A percentile compares a stretch with the other conserved stretches of the same genome.
phyloP scores from a whole-genome alignment of 306 rosid genomes.

The Benincasa hispida region DNA sequence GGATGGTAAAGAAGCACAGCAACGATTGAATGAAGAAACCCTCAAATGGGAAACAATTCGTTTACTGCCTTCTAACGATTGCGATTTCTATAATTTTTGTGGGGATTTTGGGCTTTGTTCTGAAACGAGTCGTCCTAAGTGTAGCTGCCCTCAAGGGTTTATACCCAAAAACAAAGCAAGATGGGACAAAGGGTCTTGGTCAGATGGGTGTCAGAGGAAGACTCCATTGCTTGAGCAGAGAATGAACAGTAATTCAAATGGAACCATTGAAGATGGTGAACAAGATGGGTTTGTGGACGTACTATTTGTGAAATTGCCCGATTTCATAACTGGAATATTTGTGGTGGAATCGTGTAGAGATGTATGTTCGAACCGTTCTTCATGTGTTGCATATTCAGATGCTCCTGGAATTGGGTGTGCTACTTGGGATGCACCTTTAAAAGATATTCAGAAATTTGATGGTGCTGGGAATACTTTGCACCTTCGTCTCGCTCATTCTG shows the following conservation, averaged over 20 bases:
- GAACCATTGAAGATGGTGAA: conserved; percentile 10
- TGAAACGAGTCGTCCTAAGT: conserved; percentile 13
- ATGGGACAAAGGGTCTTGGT: conserved; percentile 32
- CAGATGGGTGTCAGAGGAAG: conserved; percentile 52
- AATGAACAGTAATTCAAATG: conserved; percentile 11
- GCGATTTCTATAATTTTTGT: conserved; percentile 62
- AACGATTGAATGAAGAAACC: conserved; percentile 22
- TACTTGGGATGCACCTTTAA: conserved; percentile 29
- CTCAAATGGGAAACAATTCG: conserved; percentile 26
- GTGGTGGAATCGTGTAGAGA: conserved; percentile 18
- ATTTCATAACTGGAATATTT: conserved; percentile 26
- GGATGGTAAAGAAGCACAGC: conserved; percentile 49
- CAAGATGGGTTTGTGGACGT: conserved; percentile 40
- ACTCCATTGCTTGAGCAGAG: conserved; percentile 29
- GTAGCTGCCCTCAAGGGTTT: conserved; percentile 55
- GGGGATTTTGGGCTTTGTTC: conserved; percentile 50
- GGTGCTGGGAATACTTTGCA: conserved; percentile 26
- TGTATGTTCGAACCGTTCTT: conserved; percentile 22
- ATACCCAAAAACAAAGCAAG: conserved; percentile 11
- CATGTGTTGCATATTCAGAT: conserved; percentile 50
- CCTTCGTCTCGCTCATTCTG: conserved; percentile 48
- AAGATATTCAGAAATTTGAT: conserved; percentile 5
- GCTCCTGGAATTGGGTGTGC: conserved; percentile 59
- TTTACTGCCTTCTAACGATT: conserved; percentile 26
- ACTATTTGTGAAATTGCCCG: conserved; percentile 46